Evolutionary conservation across 345 rosid species (phyloP).

Genomic region (Eutrema japonicum): DNA sequence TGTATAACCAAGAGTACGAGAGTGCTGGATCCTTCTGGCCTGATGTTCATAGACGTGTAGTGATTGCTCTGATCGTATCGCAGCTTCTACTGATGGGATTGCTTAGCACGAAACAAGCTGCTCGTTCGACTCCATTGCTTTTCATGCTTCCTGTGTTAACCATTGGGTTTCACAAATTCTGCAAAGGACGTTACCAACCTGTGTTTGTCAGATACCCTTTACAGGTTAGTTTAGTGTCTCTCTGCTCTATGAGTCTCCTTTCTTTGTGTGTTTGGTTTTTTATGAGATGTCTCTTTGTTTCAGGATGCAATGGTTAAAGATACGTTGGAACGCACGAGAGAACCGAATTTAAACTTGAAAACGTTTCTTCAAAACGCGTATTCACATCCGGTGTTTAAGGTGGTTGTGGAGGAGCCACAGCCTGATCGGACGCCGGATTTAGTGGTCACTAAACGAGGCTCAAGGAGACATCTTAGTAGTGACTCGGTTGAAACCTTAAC

Average conservation of each 20-base stretch:
- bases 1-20: slow-evolving; percentile 90
- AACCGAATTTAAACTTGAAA: slow-evolving; percentile 81
- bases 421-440: slow-evolving; percentile 53
- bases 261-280: neutral
- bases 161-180: slow-evolving; percentile 78
- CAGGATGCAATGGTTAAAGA: slow-evolving; percentile 97
- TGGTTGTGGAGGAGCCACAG: slow-evolving; percentile 46
- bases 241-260: neutral
- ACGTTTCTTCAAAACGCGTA: slow-evolving; percentile 74
- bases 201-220: slow-evolving; percentile 79
- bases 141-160: slow-evolving; percentile 78
- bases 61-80: slow-evolving; percentile 69
- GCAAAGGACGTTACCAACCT: slow-evolving; percentile 84
- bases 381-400: slow-evolving; percentile 73
- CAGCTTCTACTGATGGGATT: slow-evolving; percentile 83
- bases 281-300: neutral
- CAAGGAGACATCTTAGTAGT: slow-evolving; percentile 46
- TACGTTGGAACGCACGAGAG: slow-evolving; percentile 76
- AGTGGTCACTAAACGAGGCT: slow-evolving; percentile 69
- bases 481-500: slow-evolving; percentile 45
- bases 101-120: slow-evolving; percentile 78
- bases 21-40: slow-evolving; percentile 98
- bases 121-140: slow-evolving; percentile 94
- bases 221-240: slow-evolving; percentile 55
- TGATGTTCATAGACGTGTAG: slow-evolving; percentile 78